phyloP scores from a whole-genome alignment of 1,139 yeast genomes.

The Diutina sp. region DNA sequence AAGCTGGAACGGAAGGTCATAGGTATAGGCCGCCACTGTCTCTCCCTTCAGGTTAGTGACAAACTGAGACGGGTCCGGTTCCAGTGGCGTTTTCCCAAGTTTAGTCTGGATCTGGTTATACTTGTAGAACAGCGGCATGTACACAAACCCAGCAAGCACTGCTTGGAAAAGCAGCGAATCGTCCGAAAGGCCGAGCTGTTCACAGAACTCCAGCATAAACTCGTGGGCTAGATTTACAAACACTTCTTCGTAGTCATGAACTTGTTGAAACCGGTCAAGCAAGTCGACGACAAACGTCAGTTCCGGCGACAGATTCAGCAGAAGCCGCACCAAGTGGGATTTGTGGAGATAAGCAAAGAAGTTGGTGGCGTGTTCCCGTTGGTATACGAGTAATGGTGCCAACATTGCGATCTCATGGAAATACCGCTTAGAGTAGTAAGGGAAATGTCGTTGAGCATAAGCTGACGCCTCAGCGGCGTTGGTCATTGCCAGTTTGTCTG shows the following conservation, averaged over 20 bases:
- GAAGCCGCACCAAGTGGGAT: conserved; percentile 6
- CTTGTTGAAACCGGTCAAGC: conserved; percentile 23
- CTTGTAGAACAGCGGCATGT: conserved; percentile 63
- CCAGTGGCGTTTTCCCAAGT: conserved; percentile 8
- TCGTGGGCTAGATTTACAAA: conserved; percentile 30
- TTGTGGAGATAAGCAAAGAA: conserved; percentile 9
- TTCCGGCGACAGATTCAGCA: conserved; percentile 12
- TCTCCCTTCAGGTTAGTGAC: neutral
- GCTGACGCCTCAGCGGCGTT: conserved; percentile 32
- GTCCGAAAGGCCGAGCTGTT: conserved; percentile 46
- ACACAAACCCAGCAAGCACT: conserved; percentile 56
- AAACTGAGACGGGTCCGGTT: neutral
- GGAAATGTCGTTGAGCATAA: conserved; percentile 43
- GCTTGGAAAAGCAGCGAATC: conserved; percentile 64
- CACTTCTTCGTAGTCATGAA: conserved; percentile 18
- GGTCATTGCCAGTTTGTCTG: conserved; percentile 9
- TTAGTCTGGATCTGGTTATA: conserved; percentile 37
- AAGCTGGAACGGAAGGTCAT: conserved; percentile 31
- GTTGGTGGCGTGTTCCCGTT: conserved; percentile 7
- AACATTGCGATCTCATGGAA: conserved; percentile 38
- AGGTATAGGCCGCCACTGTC: conserved; percentile 5
- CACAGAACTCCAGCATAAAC: conserved; percentile 58
- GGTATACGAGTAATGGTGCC: conserved; percentile 34
- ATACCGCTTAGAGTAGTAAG: conserved; percentile 26
- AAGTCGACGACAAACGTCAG: conserved; percentile 28